Percentiles rank a stretch among this genome's conserved stretches.
Evolutionary conservation across 1,284 basidiomycete species (phyloP).

Genomic region (Marasmius sp.): DNA sequence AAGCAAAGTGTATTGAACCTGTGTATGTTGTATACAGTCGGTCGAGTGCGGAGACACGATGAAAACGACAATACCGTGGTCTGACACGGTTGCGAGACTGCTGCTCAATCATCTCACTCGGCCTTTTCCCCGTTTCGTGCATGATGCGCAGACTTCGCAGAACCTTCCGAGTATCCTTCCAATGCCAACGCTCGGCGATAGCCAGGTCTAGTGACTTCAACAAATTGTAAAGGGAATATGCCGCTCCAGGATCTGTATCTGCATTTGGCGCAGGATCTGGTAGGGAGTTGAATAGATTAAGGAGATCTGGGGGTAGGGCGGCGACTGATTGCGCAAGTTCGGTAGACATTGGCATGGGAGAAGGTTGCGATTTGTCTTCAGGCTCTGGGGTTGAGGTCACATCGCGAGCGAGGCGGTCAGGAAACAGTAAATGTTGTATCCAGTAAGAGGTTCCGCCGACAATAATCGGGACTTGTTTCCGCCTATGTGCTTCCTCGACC

Average conservation of each 20-base stretch:
- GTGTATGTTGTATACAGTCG: not conserved
- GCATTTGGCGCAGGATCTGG: conserved; percentile 43
- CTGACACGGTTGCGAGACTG: conserved; percentile 50
- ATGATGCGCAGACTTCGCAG: conserved; percentile 80
- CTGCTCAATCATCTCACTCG: conserved; percentile 70
- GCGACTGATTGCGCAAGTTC: conserved; percentile 6
- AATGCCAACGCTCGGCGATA: conserved; percentile 90
- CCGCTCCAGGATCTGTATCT: conserved; percentile 49
- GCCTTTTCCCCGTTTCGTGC: conserved; percentile 64
- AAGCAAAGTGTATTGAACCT: conserved; percentile 87
- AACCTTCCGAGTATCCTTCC: conserved; percentile 91
- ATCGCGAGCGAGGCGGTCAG: conserved; percentile 54
- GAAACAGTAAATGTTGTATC: conserved; percentile 90
- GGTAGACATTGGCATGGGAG: conserved; percentile 15
- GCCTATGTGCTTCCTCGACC: conserved; percentile 69
- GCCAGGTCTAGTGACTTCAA: conserved; percentile 72
- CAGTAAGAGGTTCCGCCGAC: conserved; percentile 98
- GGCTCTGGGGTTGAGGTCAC: not conserved
- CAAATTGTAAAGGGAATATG: conserved; percentile 66
- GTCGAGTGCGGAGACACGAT: not conserved
- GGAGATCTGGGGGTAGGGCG: conserved; percentile 9
- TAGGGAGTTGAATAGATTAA: conserved; percentile 12
- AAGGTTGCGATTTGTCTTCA: not conserved
- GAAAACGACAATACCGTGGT: conserved; percentile 44
- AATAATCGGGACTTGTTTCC: conserved; percentile 77